Evolutionary conservation across 2,329 filamentous ascomycete genomes (phyloP).

Genomic region (Aspergillus nomiae): DNA sequence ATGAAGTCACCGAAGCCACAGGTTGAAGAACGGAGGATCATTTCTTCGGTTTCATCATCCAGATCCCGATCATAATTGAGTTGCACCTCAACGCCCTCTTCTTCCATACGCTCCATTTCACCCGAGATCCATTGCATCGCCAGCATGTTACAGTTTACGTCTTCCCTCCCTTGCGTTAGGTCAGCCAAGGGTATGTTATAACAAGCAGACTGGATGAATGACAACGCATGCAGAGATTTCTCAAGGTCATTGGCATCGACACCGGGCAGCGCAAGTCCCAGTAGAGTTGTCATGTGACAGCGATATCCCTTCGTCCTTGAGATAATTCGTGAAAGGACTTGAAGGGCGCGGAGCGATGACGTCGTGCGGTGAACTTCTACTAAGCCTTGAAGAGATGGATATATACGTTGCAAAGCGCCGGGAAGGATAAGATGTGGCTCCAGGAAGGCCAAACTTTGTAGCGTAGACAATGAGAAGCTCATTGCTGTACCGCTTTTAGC

Average conservation of each 20-base stretch:
- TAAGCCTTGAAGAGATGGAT: constrained; percentile 92
- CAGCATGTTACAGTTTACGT: constrained; percentile 71
- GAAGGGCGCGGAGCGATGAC: constrained; percentile 86
- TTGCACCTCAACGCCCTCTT: constrained; percentile 78
- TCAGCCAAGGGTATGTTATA: constrained; percentile 95
- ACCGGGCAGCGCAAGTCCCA: constrained; percentile 90
- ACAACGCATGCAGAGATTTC: constrained; percentile 91
- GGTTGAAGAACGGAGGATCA: constrained; percentile 89
- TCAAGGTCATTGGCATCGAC: constrained; percentile 97
- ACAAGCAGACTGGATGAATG: constrained; percentile 92
- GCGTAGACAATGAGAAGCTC: constrained; percentile 84
- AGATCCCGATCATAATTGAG: constrained; percentile 83
- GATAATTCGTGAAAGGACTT: constrained; percentile 90
- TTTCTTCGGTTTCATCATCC: constrained; percentile 80
- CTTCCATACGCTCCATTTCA: constrained; percentile 92
- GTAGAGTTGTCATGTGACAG: constrained; percentile 89
- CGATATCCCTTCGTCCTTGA: constrained; percentile 92
- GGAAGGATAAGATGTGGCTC: constrained; percentile 91
- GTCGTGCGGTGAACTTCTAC: constrained; percentile 97
- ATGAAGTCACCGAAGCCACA: constrained; percentile 93
- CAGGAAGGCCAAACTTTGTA: constrained; percentile 86
- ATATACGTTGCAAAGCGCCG: constrained; percentile 91
- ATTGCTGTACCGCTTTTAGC: constrained; percentile 92
- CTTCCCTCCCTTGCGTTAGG: constrained; percentile 68
- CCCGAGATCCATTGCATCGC: constrained; percentile 92